Evolutionary conservation across 1,139 yeast species (phyloP).

Genomic region (Pichia sp.): DNA sequence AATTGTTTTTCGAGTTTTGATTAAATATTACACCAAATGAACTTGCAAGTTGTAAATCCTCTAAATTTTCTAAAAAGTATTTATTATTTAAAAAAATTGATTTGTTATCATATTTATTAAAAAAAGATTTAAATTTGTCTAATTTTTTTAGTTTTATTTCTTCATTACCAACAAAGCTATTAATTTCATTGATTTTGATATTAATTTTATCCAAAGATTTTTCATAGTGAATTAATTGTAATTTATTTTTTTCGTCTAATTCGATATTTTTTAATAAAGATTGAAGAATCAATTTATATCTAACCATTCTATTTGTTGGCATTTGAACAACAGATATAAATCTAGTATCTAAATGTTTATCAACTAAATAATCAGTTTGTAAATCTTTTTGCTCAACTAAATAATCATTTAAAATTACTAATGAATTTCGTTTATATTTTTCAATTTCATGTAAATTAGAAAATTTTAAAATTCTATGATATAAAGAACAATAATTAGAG

Average conservation of each 20-base stretch:
- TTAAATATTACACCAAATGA: conserved; percentile 39
- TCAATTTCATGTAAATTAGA: conserved; percentile 28
- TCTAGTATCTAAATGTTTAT: conserved; percentile 26
- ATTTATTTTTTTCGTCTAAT: conserved; percentile 20
- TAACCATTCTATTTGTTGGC: conserved; percentile 47
- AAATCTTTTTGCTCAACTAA: conserved; percentile 27
- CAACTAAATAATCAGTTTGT: conserved; percentile 34
- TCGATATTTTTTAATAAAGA: conserved; percentile 29
- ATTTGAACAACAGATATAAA: conserved; percentile 43
- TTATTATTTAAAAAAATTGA: conserved; percentile 1
- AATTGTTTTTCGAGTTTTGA: conserved; percentile 17
- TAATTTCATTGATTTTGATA: conserved; percentile 29
- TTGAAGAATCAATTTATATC: conserved; percentile 45
- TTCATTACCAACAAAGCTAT: conserved; percentile 25
- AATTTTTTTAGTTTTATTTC: conserved; percentile 16
- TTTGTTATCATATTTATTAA: conserved; percentile 19
- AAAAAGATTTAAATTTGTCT: conserved; percentile 16
- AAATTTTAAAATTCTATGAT: conserved; percentile 36
- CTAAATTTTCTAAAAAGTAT: conserved; percentile 28
- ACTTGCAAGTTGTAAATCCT: conserved; percentile 28
- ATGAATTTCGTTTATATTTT: conserved; percentile 21
- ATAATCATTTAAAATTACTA: conserved; percentile 26
- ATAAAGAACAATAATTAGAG: conserved; percentile 39
- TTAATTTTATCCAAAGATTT: conserved; percentile 19
- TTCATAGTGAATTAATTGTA: conserved; percentile 13